These are phyloP conservation scores for Clavaria fumosa DNA, from an alignment of 768 basidiomycete species.

Conservation along the genomic window DNA sequence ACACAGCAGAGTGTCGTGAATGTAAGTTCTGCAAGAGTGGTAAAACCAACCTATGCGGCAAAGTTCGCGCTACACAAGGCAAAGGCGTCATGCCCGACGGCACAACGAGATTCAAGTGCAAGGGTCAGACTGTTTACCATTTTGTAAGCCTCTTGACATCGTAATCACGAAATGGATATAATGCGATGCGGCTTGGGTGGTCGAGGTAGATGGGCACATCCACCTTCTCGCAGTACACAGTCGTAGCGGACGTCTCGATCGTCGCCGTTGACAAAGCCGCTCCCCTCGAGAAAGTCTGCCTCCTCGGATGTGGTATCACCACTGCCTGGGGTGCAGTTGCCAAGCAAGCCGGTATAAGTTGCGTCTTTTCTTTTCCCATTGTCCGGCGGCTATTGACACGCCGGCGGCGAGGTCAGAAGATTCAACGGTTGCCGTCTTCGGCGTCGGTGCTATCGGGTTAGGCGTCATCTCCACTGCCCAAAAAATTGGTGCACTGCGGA, in stretches of 20 bases:
- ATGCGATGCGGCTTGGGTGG: no score
- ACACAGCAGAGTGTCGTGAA: conserved; percentile 89
- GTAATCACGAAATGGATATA: neutral
- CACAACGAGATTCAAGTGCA: conserved; percentile 75
- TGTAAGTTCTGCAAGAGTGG: conserved; percentile 99
- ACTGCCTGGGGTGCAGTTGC: conserved; percentile 96
- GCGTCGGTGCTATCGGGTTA: conserved; percentile 91
- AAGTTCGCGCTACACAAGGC: conserved; percentile 88
- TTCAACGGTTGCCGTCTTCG: conserved; percentile 87
- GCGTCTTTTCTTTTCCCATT: conserved; percentile 2
- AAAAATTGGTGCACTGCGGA: conserved; percentile 64
- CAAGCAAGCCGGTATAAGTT: conserved; percentile 79
- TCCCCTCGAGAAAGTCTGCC: conserved; percentile 90
- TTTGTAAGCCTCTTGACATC: conserved; percentile 44
- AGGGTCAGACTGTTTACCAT: conserved; percentile 76
- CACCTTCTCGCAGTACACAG: conserved; percentile 99
- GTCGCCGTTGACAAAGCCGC: conserved; percentile 79
- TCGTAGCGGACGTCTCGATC: conserved; percentile 93
- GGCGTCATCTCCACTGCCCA: conserved; percentile 76
- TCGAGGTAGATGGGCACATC: conserved; percentile 84
- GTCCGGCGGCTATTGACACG: conserved; percentile 2
- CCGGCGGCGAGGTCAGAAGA: conserved; percentile 51
- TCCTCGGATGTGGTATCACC: conserved; percentile 92
- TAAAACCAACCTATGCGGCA: conserved; percentile 97
- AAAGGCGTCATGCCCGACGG: conserved; percentile 91